Percentiles rank a stretch among this genome's conserved stretches.
Evolutionary conservation across 2,329 filamentous ascomycete species (phyloP).

Genomic region (Talaromyces sp.): DNA sequence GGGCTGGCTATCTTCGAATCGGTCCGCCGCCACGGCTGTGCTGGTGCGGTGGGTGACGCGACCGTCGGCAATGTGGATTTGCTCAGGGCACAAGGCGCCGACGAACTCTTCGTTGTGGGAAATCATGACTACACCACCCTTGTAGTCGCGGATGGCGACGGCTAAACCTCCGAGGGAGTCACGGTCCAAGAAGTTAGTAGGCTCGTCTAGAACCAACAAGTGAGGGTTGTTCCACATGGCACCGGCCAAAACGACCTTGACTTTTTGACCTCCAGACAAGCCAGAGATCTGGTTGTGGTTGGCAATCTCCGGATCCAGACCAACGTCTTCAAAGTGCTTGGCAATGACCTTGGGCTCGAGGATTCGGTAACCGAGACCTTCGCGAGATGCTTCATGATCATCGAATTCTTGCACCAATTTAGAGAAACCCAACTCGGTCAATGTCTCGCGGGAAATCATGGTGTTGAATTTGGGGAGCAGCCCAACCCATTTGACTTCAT

Average conservation of each 20-base stretch:
- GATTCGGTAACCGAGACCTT: slow-evolving; percentile 93
- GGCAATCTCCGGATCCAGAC: slow-evolving; percentile 93
- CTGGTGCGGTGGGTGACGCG: slow-evolving; percentile 80
- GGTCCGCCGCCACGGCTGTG: slow-evolving; percentile 68
- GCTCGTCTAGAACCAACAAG: slow-evolving; percentile 93
- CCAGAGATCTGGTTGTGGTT: slow-evolving; percentile 98
- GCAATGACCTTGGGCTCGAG: slow-evolving; percentile 91
- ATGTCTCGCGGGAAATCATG: slow-evolving; percentile 88
- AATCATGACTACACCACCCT: slow-evolving; percentile 98
- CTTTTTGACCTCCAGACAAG: slow-evolving; percentile 94
- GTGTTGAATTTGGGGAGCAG: slow-evolving; percentile 90
- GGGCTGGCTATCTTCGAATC: slow-evolving; percentile 79
- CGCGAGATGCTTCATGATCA: slow-evolving; percentile 96
- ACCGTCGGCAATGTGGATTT: slow-evolving; percentile 90
- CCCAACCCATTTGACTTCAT: slow-evolving; percentile 93
- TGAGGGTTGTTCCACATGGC: slow-evolving; percentile 99
- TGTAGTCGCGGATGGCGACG: slow-evolving; percentile 97
- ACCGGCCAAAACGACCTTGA: slow-evolving; percentile 95
- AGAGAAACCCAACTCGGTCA: slow-evolving; percentile 78
- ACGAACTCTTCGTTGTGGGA: slow-evolving; percentile 99
- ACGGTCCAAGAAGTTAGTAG: slow-evolving; percentile 98
- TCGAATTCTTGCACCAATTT: slow-evolving; percentile 98
- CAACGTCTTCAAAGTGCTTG: slow-evolving; percentile 97
- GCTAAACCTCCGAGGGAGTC: slow-evolving; percentile 94
- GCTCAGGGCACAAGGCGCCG: slow-evolving; percentile 88